Base-by-base conservation (phyloP, 2,329 filamentous ascomycete genomes). In the Hypoxylon sp. region DNA sequence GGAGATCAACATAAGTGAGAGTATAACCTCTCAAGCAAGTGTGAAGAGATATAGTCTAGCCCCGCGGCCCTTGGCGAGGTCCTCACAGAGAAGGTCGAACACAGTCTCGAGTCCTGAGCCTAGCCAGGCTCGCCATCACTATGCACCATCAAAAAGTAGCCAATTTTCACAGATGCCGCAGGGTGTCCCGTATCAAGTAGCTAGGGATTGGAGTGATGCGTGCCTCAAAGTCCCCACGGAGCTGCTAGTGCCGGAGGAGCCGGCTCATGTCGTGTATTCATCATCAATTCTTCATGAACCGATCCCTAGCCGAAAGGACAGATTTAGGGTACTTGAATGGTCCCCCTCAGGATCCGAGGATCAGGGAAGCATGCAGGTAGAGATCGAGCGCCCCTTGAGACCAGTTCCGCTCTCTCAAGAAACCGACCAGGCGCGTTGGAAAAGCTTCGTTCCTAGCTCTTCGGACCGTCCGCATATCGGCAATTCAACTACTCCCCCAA, bases 251-350 rank as follows among this genome's bases (percentile, higher is more conserved):
- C 46, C 55, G 10, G 72, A 77, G n/a, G 63, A 69, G 10, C 72
- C 76, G 50, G 53, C 70, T 27, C 72, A 74, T 31, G 51, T 74
- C 30, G 64, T 71, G 17, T 73, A 70, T 37, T 72, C 74, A 2
- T 76, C 76, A 8, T 73, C 75, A 2, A 48, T 68, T 11, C 75
- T 78, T 7, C 66, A 72, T 49, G 72, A 75, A 13, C 77, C 77
- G 20, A 54, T 54, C 1, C 77, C 77, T 64, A 68, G 54, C 13
- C 74, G 76, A 53, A 62, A 67, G 5, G 60, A 62, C 53, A 13
- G 59, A 30, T 73, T 73, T 14, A 59, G 33, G n/a, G 57, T 77
- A 33, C 66, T 77, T 4, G 65, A 69, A 49, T 77, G 76, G 75
- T 75, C 75, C 35, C 72, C 77, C 2, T 60, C 71, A 3, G 57